Conservation (phyloP, 2,329 filamentous ascomycete genomes). For the Verticillium klebahnii region DNA sequence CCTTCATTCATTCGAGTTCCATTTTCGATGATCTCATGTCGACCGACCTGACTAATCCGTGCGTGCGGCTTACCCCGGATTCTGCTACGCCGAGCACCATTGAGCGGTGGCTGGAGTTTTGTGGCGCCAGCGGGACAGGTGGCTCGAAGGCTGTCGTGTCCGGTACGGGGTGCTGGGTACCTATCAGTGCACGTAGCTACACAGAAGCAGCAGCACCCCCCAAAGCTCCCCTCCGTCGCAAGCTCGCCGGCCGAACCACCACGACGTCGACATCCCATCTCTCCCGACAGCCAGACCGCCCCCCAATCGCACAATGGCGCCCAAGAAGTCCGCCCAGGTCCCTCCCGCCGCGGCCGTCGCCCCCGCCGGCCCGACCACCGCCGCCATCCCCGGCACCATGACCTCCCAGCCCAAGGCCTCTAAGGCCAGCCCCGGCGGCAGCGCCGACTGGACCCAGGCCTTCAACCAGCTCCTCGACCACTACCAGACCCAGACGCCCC, state of each 20-base stretch:
- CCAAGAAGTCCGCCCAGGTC: constrained; percentile 28
- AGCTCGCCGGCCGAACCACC: not conserved
- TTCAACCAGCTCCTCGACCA: constrained; percentile 63
- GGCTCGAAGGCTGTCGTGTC: constrained; percentile 29
- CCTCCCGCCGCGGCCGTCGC: constrained; percentile 24
- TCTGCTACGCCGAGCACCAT: not conserved
- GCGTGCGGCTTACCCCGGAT: constrained; percentile 5
- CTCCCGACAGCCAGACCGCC: constrained; percentile 3
- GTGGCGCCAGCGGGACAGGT: constrained; percentile 1
- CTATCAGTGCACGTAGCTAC: not conserved
- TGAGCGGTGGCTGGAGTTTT: constrained; percentile 2
- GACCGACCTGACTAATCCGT: constrained; percentile 7
- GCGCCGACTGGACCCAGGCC: constrained; percentile 24
- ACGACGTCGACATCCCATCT: constrained; percentile 3
- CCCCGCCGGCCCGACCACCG: constrained; percentile 14
- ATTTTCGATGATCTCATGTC: constrained; percentile 10
- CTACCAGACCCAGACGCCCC: constrained; percentile 77
- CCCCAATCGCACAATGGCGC: constrained; percentile 35
- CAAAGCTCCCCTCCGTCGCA: constrained; percentile 3
- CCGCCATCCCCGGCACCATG: constrained; percentile 11
- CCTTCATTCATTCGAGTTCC: not conserved
- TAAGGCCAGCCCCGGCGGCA: constrained; percentile 14
- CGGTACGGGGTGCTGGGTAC: constrained; percentile 7
- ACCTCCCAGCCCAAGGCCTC: constrained; percentile 6
- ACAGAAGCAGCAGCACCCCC: constrained; percentile 9